A percentile compares a stretch with the other conserved stretches of the same genome.
phyloP scores from a whole-genome alignment of 179 eudicot species.

The Spergularia azorica region DNA sequence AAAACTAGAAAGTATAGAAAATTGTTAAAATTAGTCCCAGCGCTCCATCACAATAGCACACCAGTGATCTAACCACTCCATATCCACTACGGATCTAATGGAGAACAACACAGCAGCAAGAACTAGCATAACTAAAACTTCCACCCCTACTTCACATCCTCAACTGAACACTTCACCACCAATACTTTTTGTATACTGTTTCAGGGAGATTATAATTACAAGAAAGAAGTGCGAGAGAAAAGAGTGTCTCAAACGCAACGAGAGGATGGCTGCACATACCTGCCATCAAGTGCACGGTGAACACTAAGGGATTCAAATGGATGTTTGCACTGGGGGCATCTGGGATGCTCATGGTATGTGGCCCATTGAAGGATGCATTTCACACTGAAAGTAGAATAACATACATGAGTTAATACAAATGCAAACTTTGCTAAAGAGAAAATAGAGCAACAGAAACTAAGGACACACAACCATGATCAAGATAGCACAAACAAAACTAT shows the following conservation, averaged over 20 bases:
- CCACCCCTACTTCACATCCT: too few relatives aligned
- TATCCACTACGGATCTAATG: background rate
- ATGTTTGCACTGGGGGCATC: slow-evolving; percentile 93
- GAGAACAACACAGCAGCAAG: too few relatives aligned
- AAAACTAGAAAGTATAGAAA: too few relatives aligned
- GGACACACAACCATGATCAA: background rate
- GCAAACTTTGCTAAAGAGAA: background rate
- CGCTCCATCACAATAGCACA: background rate
- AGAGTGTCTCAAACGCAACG: background rate
- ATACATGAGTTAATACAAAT: background rate
- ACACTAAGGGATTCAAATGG: slow-evolving; percentile 75
- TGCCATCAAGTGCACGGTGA: slow-evolving; percentile 91
- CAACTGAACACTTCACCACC: too few relatives aligned
- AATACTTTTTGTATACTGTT: background rate
- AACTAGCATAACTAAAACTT: too few relatives aligned
- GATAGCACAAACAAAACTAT: background rate
- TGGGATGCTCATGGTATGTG: slow-evolving; percentile 73
- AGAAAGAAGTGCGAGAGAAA: background rate
- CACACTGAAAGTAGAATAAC: slow-evolving; percentile 50
- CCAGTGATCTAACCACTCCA: background rate
- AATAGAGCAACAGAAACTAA: background rate
- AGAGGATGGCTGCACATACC: slow-evolving; percentile 36
- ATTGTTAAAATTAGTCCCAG: too few relatives aligned
- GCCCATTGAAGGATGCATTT: slow-evolving; percentile 95
- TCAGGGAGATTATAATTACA: background rate